Evolutionary conservation across 805 yeast species (phyloP).

Genomic region (Wickerhamiella allomyrinae): DNA sequence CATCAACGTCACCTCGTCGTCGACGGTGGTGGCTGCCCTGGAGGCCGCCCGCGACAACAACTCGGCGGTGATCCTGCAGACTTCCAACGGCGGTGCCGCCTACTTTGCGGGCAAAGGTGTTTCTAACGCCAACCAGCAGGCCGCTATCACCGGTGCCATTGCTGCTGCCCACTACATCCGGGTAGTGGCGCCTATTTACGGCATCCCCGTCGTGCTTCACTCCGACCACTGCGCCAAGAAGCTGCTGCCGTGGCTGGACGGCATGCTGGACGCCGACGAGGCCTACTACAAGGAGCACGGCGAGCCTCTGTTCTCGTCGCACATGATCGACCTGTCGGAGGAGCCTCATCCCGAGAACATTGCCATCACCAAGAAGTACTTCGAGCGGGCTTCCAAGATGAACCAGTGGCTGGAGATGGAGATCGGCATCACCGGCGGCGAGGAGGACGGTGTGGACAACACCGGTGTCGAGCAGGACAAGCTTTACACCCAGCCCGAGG

Average conservation of each 20-base stretch:
- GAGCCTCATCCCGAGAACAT: slow-evolving; percentile 95
- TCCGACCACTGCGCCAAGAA: slow-evolving; percentile 99
- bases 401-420: slow-evolving; percentile 99
- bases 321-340: slow-evolving; percentile 96
- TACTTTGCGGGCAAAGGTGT: slow-evolving; percentile 99
- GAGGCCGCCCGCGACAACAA: slow-evolving; percentile 93
- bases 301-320: slow-evolving; percentile 95
- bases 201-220: slow-evolving; percentile 92
- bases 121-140: slow-evolving; percentile 80
- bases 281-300: slow-evolving; percentile 75
- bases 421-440: slow-evolving; percentile 99
- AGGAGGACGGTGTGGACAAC: slow-evolving; percentile 99
- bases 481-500: slow-evolving; percentile 89
- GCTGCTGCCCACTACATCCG: slow-evolving; percentile 98
- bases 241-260: slow-evolving; percentile 96
- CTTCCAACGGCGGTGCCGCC: slow-evolving; percentile 99
- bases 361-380: slow-evolving; percentile 84
- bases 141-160: slow-evolving; percentile 85
- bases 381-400: slow-evolving; percentile 84
- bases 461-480: slow-evolving; percentile 76
- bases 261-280: slow-evolving; percentile 95
- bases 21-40: slow-evolving; percentile 91
- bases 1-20: slow-evolving; percentile 93
- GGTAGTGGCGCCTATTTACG: slow-evolving; percentile 90
- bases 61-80: slow-evolving; percentile 91